A percentile compares a stretch with the other conserved stretches of the same genome.
phyloP scores from a whole-genome alignment of 805 yeast species.

The Komagataella populi region DNA sequence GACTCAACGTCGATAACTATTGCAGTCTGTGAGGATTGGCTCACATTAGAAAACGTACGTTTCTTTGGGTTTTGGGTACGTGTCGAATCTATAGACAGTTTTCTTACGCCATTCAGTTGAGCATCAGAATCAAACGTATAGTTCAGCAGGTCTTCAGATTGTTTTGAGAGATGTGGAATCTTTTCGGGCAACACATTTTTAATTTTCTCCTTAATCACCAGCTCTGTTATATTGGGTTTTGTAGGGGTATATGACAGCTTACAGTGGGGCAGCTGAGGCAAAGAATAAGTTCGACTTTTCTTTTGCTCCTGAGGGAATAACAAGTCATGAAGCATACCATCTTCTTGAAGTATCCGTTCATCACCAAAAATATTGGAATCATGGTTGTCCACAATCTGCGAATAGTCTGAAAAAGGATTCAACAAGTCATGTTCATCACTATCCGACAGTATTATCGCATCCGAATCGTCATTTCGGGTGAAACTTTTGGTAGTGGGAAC shows the following conservation, averaged over 20 bases:
- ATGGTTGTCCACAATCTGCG: neutral
- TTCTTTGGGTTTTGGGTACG: constrained; percentile 9
- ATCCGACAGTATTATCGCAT: neutral
- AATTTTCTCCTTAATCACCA: constrained; percentile 21
- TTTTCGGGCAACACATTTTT: constrained; percentile 27
- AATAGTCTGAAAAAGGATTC: neutral
- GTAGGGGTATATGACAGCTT: constrained; percentile 23
- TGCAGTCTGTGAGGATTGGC: neutral
- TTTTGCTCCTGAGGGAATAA: neutral
- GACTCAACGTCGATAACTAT: constrained; percentile 2
- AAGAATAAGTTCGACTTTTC: constrained; percentile 35
- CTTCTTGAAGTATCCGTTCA: neutral
- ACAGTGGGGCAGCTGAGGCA: constrained; percentile 40
- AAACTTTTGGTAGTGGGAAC: neutral
- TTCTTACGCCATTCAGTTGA: constrained; percentile 5
- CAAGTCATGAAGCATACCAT: neutral
- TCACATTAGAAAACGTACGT: neutral
- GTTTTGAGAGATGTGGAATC: constrained; percentile 11
- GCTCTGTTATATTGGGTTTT: constrained; percentile 13
- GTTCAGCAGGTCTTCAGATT: constrained; percentile 6
- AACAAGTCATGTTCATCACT: neutral
- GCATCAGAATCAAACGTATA: constrained; percentile 14
- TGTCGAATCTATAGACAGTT: constrained; percentile 8
- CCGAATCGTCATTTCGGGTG: neutral
- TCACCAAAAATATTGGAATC: neutral